These are phyloP conservation scores for Primulina tabacum DNA, from an alignment of 257 asterid species.

Conservation along the genomic window DNA sequence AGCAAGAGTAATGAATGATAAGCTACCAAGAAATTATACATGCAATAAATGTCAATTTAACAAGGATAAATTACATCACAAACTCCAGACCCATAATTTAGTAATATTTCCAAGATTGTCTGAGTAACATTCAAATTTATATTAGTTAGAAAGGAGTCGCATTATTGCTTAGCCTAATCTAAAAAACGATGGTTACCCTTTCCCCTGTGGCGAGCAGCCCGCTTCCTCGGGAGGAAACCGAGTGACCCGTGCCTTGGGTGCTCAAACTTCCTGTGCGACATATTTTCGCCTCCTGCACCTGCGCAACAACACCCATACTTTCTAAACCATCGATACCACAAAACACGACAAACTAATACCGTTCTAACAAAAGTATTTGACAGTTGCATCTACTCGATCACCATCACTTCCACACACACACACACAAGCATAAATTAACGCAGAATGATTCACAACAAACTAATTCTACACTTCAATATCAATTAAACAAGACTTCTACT, in stretches of 20 bases:
- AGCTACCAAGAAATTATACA: background rate
- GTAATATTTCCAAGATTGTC: background rate
- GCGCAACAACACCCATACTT: background rate
- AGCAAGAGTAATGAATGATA: background rate
- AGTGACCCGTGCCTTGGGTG: slow-evolving; percentile 71
- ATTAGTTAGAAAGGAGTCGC: too few species aligned
- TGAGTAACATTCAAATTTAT: background rate
- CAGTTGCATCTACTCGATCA: background rate
- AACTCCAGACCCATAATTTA: background rate
- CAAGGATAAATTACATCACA: background rate
- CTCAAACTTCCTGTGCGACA: slow-evolving; percentile 76
- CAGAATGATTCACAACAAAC: background rate
- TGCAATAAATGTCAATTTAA: background rate
- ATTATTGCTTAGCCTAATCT: background rate
- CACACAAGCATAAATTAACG: background rate
- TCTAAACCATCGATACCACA: background rate
- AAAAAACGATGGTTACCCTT: slow-evolving; percentile 37
- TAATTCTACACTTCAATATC: background rate
- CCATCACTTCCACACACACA: background rate
- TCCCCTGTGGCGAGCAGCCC: slow-evolving; percentile 60
- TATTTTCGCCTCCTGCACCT: slow-evolving; percentile 24
- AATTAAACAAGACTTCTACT: too few species aligned
- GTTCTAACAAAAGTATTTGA: background rate
- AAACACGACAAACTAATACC: background rate
- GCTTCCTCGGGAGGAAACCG: slow-evolving; percentile 68